These are phyloP conservation scores for Friedmanniomyces endolithicus DNA, from an alignment of 495 filamentous ascomycete species.

Conservation along the genomic window DNA sequence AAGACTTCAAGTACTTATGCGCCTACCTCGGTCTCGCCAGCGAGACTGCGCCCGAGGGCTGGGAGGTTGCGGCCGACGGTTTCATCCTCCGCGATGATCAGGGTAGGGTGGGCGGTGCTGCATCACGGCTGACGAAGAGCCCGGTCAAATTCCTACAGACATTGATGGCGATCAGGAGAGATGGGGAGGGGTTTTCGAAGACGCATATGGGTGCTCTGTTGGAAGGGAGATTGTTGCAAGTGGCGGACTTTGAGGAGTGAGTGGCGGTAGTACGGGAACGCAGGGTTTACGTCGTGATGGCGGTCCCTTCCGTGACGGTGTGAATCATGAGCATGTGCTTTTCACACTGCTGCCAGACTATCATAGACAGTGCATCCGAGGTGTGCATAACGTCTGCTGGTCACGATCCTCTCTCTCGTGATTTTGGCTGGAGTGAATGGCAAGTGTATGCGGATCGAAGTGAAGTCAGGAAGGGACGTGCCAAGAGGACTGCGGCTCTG, in stretches of 20 bases:
- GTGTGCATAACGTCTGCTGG: too few relatives aligned
- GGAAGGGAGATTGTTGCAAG: conserved; percentile 34
- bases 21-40: conserved; percentile 38
- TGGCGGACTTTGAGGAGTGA: conserved; percentile 23
- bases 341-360: too few relatives aligned
- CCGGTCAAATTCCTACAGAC: conserved; percentile 42
- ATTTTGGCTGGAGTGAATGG: too few relatives aligned
- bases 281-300: too few relatives aligned
- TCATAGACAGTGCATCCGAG: too few relatives aligned
- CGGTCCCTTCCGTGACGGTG: too few relatives aligned
- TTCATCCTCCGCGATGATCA: conserved; percentile 30
- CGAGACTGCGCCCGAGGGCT: conserved; percentile 23
- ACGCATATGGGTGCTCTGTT: conserved; percentile 46
- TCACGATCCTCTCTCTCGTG: too few relatives aligned
- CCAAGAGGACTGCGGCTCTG: too few relatives aligned
- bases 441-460: too few relatives aligned
- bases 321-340: too few relatives aligned
- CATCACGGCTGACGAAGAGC: conserved; percentile 34
- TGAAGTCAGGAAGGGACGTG: too few relatives aligned
- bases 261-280: neutral
- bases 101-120: conserved; percentile 16
- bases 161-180: conserved; percentile 26
- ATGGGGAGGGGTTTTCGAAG: conserved; percentile 38
- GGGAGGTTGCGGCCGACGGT: conserved; percentile 30
- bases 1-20: conserved; percentile 43